phyloP scores from a whole-genome alignment of 306 rosid genomes.

The Quercus wislizeni region DNA sequence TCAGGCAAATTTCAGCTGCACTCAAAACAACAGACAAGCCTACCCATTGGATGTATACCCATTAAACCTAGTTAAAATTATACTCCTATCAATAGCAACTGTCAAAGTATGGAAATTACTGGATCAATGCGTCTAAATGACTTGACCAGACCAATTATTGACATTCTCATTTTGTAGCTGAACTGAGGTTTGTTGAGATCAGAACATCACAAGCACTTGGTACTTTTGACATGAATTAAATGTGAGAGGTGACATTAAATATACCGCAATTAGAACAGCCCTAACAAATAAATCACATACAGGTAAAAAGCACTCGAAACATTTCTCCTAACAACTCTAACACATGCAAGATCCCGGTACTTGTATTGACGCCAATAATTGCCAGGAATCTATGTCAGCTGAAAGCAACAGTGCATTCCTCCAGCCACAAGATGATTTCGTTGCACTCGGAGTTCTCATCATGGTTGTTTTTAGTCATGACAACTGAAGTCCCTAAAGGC shows the following conservation, averaged over 20 bases:
- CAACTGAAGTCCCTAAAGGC: conserved; percentile 22
- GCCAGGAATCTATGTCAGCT: conserved; percentile 25
- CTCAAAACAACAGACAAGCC: too few species aligned
- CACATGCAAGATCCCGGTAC: conserved; percentile 27
- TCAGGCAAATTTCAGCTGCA: too few species aligned
- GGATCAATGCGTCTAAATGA: background rate
- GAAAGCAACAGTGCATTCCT: conserved; percentile 24
- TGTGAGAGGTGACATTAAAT: background rate
- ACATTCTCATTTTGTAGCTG: background rate
- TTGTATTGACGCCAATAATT: conserved; percentile 15
- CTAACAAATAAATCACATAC: conserved; percentile 16
- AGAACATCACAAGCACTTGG: background rate
- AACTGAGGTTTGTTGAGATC: background rate
- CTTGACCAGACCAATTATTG: background rate
- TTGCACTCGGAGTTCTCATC: conserved; percentile 14
- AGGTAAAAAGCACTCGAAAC: conserved; percentile 24
- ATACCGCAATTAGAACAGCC: conserved; percentile 11
- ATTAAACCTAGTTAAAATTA: too few species aligned
- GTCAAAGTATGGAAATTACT: background rate
- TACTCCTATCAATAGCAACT: background rate
- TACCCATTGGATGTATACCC: too few species aligned
- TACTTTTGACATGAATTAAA: background rate
- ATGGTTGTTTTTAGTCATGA: conserved; percentile 17
- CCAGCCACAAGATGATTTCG: conserved; percentile 15
- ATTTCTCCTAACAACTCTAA: conserved; percentile 23